Percentiles rank a stretch among this genome's conserved stretches.
phyloP scores from a whole-genome alignment of 805 yeast genomes.

The Scheffersomyces spartinae region DNA sequence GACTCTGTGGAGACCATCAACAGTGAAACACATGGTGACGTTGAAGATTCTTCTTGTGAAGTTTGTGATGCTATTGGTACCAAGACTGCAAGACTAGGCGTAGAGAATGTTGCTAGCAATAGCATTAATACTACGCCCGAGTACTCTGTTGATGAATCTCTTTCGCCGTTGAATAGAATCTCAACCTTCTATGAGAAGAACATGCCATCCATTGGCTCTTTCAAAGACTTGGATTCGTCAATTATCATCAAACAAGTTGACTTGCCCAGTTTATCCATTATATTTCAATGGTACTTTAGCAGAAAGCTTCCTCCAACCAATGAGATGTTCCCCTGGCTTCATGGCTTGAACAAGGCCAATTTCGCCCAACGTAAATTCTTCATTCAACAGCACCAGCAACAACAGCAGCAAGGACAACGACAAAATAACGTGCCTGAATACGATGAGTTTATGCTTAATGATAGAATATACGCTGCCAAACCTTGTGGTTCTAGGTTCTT shows the following conservation, averaged over 20 bases:
- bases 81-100: constrained; percentile 24
- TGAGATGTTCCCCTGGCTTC: constrained; percentile 82
- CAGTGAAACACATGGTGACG: constrained; percentile 2
- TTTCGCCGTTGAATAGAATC: background rate
- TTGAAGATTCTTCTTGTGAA: constrained; percentile 12
- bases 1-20: constrained; percentile 2
- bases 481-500: constrained; percentile 24
- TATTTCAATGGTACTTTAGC: constrained; percentile 22
- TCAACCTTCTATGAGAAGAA: constrained; percentile 3
- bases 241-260: constrained; percentile 3
- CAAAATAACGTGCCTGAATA: too few species aligned
- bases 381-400: constrained; percentile 15
- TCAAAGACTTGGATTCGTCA: background rate
- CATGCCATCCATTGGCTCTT: constrained; percentile 2
- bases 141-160: too few species aligned
- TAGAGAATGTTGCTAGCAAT: background rate
- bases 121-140: background rate
- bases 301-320: constrained; percentile 47
- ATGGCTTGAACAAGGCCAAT: constrained; percentile 55
- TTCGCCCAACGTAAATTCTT: constrained; percentile 44
- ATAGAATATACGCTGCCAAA: constrained; percentile 7
- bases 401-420: too few species aligned
- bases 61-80: constrained; percentile 23
- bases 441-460: constrained; percentile 2
- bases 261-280: background rate